Base-by-base conservation (phyloP, 148 eudicot species). In the Nepenthes mirabilis region DNA sequence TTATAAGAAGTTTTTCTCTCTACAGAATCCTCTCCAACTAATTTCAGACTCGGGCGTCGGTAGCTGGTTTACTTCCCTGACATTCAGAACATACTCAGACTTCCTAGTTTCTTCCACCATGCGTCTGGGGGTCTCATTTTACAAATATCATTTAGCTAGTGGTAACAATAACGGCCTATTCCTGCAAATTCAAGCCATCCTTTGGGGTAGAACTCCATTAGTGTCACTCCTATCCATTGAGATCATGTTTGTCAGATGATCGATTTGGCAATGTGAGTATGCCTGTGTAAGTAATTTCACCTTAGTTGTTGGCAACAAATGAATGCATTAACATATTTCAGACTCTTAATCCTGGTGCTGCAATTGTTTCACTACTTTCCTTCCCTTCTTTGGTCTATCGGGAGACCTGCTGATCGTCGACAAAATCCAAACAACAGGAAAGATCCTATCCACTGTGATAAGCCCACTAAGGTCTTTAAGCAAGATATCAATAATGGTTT, bases 161-260 rank as follows among this genome's bases (percentile, higher is more conserved):
- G 79, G 77, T 68, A 49, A 14, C 52, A 78, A 40, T 77, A 77
- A 48, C 71, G 76, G 13, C 81, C 76, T 2, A 14, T 3, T 0
- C 81, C 84, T 0, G 82, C 84, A 0, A 55, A 67, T 47, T 74
- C 69, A 14, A 68, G 65, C 81, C 81, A 80, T 23, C 84, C 84
- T 56, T 77, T 80, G 3, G 81, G 84, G 66, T 69, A 77, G 55
- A 80, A 74, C 52, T 80, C 81, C 84, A 80, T 74, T 9, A 36
- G 79, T 71, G 59, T 81, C 77, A 59, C 64, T 67, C 2, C 66
- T 58, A 23, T 80, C 81, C 84, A 80, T 77, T 65, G 74, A 68
- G 58, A 80, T 7, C 79, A 77, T 74, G 81, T 80, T 80, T 9
- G 81, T 70, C 14, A 74, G 47, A 47, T 80, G 81, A 3, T 6